A percentile compares a stretch with the other conserved stretches of the same genome.
These are phyloP conservation scores for Misopates orontium DNA, from an alignment of 257 asterid species.

Conservation along the genomic window DNA sequence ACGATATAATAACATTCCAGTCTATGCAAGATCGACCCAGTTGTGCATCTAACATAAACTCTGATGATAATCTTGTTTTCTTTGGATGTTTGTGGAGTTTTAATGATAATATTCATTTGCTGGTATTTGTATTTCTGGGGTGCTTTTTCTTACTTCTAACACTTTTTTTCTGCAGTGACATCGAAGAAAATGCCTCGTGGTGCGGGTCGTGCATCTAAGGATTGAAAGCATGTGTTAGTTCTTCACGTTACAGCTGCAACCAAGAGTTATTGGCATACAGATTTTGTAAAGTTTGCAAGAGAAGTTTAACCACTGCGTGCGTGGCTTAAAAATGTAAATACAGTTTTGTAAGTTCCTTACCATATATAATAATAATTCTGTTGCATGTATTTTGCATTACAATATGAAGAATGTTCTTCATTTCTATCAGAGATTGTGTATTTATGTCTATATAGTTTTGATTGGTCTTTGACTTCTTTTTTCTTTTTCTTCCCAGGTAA, in stretches of 20 bases:
- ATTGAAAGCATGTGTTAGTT: conserved; percentile 20
- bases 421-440: neutral
- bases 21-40: no score
- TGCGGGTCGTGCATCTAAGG: conserved; percentile 67
- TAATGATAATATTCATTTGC: neutral
- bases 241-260: no score
- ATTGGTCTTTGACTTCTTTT: neutral
- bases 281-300: neutral
- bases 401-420: no score
- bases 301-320: neutral
- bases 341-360: conserved; percentile 17
- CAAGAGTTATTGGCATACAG: no score
- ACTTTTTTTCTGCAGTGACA: conserved; percentile 35
- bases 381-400: no score
- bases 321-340: conserved; percentile 9
- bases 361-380: neutral
- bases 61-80: neutral
- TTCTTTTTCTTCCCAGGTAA: neutral
- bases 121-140: neutral
- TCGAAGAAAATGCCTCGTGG: conserved; percentile 97
- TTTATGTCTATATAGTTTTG: neutral
- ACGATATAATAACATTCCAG: no score
- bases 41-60: neutral
- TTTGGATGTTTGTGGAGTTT: no score
- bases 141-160: neutral